Conservation (phyloP, 805 yeast species). For the Saturnispora serradocipensis region DNA sequence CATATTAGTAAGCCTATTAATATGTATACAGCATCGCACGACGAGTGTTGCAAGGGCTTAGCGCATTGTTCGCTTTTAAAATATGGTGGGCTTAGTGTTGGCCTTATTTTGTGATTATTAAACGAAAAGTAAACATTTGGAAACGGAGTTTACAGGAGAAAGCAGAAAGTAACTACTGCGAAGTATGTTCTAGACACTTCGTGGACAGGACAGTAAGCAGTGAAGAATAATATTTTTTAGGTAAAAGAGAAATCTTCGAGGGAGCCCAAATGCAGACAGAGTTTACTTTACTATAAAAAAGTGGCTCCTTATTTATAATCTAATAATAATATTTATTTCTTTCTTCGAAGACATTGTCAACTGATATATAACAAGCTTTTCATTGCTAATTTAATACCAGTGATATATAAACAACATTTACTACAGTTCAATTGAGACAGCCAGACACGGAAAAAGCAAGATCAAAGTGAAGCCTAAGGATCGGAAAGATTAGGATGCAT, state of each 20-base stretch:
- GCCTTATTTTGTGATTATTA: not conserved
- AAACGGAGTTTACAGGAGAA: not conserved
- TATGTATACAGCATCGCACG: not conserved
- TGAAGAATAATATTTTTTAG: no score
- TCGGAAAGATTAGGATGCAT: not conserved
- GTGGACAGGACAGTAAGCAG: not conserved
- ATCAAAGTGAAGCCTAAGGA: not conserved
- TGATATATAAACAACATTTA: not conserved
- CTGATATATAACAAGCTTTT: not conserved
- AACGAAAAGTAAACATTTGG: not conserved
- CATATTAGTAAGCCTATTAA: no score
- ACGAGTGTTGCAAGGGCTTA: not conserved
- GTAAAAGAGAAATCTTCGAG: not conserved
- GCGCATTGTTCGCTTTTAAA: not conserved
- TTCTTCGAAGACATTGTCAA: not conserved
- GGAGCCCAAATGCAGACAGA: not conserved
- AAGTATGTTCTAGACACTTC: not conserved
- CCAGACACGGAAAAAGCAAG: not conserved
- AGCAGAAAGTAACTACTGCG: not conserved
- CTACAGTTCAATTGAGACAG: not conserved
- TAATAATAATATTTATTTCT: not conserved
- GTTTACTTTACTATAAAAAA: not conserved
- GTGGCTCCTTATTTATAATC: not conserved
- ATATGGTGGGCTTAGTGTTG: not conserved
- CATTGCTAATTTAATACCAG: not conserved